Evolutionary conservation across 331 rosid species (phyloP), one percentile per base, ranked within the genome.

Genomic region (Stylosanthes scabra): DNA sequence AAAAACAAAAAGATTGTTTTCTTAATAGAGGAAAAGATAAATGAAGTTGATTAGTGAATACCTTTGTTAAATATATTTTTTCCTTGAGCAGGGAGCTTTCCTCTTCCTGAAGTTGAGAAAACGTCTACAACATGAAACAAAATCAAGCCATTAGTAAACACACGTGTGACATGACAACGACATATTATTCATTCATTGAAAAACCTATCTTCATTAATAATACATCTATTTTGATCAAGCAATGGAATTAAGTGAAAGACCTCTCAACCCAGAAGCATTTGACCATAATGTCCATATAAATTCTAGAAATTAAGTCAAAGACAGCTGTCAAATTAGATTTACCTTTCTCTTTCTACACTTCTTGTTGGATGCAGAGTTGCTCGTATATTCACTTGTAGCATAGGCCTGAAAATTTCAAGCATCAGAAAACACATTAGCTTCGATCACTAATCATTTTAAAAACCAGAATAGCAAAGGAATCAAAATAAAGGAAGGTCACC

Each of bases 81-180:
- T 89, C 94, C 74, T 83, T 79, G 74, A 87, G 79, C 78, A 93
- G 84, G 44, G 93, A 75, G 74, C 67, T 72, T 71, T 90, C 98
- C 87, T 86, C 93, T 73, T 86, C 89, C 74, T 86, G 86, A 3
- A 90, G 89, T 76, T 93, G 92, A 31, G 89, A 85, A 64, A 80
- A 83, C 3, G 97, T 86, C 98, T 93, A 75, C 3, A 80, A 44
- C 63, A 75, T 51, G 72, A 28, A 9, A 20, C 49, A 67, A 67
- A 42, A 57, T 61, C 6, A 52, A 27, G 46, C 54, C 27, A 46
- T 10, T 10, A 42, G 66, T 78, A 9, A 78, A 51, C 50, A 58
- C 54, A 37, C 50, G 27, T 55, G 25, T 1, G 13, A 15, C 10
- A 49, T 11, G 55, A 49, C n/a, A 34, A 34, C 6, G 39, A 34